A percentile compares a stretch with the other conserved stretches of the same genome.
Evolutionary conservation across 1,284 basidiomycete species (phyloP).

Genomic region (Polyporus tsugae): DNA sequence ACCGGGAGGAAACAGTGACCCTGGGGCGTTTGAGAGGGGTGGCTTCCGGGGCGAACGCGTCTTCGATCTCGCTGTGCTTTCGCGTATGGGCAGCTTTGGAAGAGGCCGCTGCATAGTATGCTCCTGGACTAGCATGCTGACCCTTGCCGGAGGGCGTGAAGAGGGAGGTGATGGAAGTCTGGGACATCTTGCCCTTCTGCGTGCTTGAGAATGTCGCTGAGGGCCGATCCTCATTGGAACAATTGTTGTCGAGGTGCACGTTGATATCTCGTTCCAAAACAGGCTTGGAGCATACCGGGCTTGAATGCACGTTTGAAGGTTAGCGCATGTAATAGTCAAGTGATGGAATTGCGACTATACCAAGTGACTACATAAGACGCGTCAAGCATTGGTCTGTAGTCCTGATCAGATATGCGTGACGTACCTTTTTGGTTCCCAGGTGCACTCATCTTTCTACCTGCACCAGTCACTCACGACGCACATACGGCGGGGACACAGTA

Average conservation of each 20-base stretch:
- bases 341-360: slow-evolving; percentile 2
- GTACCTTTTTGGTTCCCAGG: slow-evolving; percentile 6
- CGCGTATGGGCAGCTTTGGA: slow-evolving; percentile 30
- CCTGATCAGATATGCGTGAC: not conserved
- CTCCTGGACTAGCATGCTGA: slow-evolving; percentile 3
- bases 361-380: slow-evolving; percentile 21
- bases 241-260: slow-evolving; percentile 56
- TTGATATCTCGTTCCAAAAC: slow-evolving; percentile 56
- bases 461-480: not conserved
- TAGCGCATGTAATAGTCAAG: not conserved
- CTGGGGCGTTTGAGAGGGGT: slow-evolving; percentile 40
- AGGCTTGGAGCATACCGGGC: slow-evolving; percentile 54
- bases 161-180: slow-evolving; percentile 42
- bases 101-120: slow-evolving; percentile 24
- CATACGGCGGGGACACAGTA: not conserved
- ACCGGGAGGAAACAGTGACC: slow-evolving; percentile 38
- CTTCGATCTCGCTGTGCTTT: slow-evolving; percentile 42
- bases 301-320: slow-evolving; percentile 27
- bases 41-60: slow-evolving; percentile 24
- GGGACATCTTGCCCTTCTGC: slow-evolving; percentile 30
- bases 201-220: slow-evolving; percentile 17
- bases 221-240: slow-evolving; percentile 39
- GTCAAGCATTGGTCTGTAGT: not conserved
- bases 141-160: slow-evolving; percentile 37
- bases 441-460: not conserved